Evolutionary conservation across 768 basidiomycete genomes (phyloP), one percentile per base, ranked within the genome.

Genomic region (Serendipita vermifera): DNA sequence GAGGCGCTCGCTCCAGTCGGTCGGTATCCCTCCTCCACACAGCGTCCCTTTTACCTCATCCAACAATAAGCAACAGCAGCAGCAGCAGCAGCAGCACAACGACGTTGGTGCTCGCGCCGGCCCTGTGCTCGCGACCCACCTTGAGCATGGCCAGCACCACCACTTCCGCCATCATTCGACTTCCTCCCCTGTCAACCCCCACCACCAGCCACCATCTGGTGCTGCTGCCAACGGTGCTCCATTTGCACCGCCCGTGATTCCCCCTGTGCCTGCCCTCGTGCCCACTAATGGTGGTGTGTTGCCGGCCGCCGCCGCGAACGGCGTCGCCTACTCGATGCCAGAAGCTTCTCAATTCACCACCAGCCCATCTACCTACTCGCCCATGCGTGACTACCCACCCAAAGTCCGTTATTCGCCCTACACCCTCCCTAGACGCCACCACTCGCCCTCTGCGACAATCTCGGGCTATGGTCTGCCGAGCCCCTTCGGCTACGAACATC

Each of bases 11-110:
- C 46, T 51, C 20, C 46, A 51, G 46, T 51, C 46, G 46, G 46
- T 51, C 46, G 46, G 46, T 29, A 51, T 51, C 22, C 46, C 46
- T 7, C 46, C 46, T 51, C 46, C 46, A 15, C 46, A 51, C 22
- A 51, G 20, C 15, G 46, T 29, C 22, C 46, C 46, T 26, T 51
- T 26, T 26, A 20, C 46, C 32, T 29, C 46, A 51, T n/a, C n/a
- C n/a, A n/a, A n/a, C n/a, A n/a, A n/a, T n/a, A n/a, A n/a, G n/a
- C n/a, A n/a, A n/a, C n/a, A n/a, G n/a, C n/a, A n/a, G n/a, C n/a
- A n/a, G n/a, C n/a, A n/a, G n/a, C n/a, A n/a, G n/a, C n/a, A n/a
- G n/a, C n/a, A n/a, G n/a, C n/a, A n/a, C n/a, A n/a, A n/a, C n/a
- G n/a, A n/a, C n/a, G n/a, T n/a, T n/a, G n/a, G n/a, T n/a, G n/a